Percentiles rank a stretch among this genome's conserved stretches.
Evolutionary conservation across 352 stramenopile species (phyloP).

Genomic region (Phytophthora vignae): DNA sequence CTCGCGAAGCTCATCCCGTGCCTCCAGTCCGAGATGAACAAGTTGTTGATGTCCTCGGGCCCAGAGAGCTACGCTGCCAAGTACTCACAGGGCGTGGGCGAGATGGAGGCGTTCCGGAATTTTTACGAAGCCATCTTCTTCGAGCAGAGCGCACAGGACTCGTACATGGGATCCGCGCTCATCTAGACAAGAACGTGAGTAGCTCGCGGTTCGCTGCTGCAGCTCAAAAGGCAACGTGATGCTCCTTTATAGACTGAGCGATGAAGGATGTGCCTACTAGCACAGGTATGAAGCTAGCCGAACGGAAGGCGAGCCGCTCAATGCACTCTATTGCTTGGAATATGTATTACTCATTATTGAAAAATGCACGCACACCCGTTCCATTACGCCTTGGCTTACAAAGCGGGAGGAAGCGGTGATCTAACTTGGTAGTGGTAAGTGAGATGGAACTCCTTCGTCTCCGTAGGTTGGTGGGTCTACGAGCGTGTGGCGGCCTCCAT

Average conservation of each 20-base stretch:
- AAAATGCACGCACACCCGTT: constrained; percentile 22
- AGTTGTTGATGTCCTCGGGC: constrained; percentile 62
- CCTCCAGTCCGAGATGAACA: constrained; percentile 76
- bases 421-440: neutral
- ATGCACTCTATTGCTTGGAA: constrained; percentile 32
- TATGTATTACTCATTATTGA: constrained; percentile 13
- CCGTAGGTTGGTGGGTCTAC: neutral
- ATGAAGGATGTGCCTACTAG: neutral
- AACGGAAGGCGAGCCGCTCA: constrained; percentile 15
- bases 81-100: constrained; percentile 79
- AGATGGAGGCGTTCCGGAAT: constrained; percentile 84
- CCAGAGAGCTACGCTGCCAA: constrained; percentile 69
- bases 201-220: neutral
- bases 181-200: constrained; percentile 47
- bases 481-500: neutral
- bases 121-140: constrained; percentile 90
- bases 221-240: neutral
- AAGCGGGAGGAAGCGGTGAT: constrained; percentile 8
- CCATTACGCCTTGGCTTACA: constrained; percentile 12
- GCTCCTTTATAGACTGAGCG: neutral
- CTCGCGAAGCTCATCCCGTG: constrained; percentile 85
- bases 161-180: constrained; percentile 44
- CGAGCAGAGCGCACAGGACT: constrained; percentile 54
- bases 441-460: no score
- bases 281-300: constrained; percentile 4